These are phyloP conservation scores for Naganishia vaughanmartiniae DNA, from an alignment of 768 basidiomycete genomes.

Conservation along the genomic window DNA sequence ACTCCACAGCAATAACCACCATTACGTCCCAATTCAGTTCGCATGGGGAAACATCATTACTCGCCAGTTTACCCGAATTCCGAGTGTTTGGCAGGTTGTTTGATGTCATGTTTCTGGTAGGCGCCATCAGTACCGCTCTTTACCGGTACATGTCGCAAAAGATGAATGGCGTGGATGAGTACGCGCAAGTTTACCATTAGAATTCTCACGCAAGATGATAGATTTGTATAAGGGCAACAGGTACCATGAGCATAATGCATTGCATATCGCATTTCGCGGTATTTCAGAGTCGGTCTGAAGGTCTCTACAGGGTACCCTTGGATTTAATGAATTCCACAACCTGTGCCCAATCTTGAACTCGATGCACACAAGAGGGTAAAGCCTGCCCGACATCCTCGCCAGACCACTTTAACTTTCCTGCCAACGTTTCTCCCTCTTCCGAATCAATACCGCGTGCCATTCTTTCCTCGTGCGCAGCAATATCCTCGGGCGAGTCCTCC, in stretches of 20 bases:
- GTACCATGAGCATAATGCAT: background rate
- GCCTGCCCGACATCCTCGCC: conserved; percentile 52
- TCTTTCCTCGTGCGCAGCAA: conserved; percentile 41
- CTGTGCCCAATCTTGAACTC: conserved; percentile 66
- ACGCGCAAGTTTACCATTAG: conserved; percentile 38
- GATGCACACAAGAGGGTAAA: conserved; percentile 58
- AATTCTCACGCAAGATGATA: background rate
- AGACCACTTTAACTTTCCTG: conserved; percentile 59
- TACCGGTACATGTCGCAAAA: conserved; percentile 45
- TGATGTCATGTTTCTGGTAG: conserved; percentile 45
- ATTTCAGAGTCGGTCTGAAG: no score
- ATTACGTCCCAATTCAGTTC: conserved; percentile 4
- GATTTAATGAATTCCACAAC: conserved; percentile 49
- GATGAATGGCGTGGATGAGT: conserved; percentile 43
- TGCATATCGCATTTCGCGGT: background rate
- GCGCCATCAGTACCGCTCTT: conserved; percentile 35
- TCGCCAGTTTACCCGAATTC: conserved; percentile 49
- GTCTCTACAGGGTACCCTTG: background rate
- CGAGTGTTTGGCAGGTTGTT: conserved; percentile 49
- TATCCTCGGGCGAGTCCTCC: conserved; percentile 35
- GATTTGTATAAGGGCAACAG: conserved; percentile 18
- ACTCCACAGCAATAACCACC: conserved; percentile 19
- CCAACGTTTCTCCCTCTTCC: conserved; percentile 37
- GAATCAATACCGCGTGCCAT: conserved; percentile 34
- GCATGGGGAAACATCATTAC: conserved; percentile 36